phyloP scores from a whole-genome alignment of 768 basidiomycete genomes.

The Dendrothele bispora region DNA sequence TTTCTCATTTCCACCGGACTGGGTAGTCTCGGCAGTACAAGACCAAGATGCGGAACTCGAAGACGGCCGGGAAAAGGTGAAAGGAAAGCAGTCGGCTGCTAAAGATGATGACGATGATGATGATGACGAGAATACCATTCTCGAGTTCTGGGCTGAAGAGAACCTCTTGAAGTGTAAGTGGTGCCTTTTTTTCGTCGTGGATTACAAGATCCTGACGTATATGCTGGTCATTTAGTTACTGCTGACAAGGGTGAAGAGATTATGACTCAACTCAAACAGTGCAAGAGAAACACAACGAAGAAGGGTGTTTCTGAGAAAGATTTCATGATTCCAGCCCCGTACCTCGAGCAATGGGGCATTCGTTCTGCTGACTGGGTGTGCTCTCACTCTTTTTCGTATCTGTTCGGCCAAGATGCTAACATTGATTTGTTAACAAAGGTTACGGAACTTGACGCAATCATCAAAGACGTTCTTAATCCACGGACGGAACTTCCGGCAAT shows the following conservation, averaged over 20 bases:
- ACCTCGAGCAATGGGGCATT: constrained; percentile 52
- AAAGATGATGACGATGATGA: constrained; percentile 68
- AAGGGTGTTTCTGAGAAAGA: constrained; percentile 48
- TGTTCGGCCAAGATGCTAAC: neutral
- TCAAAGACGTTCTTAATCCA: constrained; percentile 66
- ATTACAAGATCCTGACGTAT: constrained; percentile 1
- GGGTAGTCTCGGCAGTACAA: too few species aligned
- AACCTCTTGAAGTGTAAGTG: constrained; percentile 60
- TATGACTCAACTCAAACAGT: constrained; percentile 48
- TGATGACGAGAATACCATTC: constrained; percentile 66
- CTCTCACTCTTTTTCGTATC: neutral
- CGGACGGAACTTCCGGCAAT: constrained; percentile 79
- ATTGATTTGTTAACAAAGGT: constrained; percentile 42
- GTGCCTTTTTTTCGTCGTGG: neutral
- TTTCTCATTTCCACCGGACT: too few species aligned
- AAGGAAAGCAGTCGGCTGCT: constrained; percentile 45
- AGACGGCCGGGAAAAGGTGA: too few species aligned
- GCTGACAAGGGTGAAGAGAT: constrained; percentile 58
- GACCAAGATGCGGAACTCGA: too few species aligned
- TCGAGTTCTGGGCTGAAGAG: too few species aligned
- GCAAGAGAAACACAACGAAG: constrained; percentile 43
- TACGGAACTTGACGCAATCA: constrained; percentile 66
- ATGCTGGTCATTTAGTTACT: constrained; percentile 41
- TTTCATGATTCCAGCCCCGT: constrained; percentile 46
- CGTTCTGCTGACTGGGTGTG: constrained; percentile 39